Base-by-base conservation (phyloP, 805 yeast species). In the Saturnispora zaruensis region DNA sequence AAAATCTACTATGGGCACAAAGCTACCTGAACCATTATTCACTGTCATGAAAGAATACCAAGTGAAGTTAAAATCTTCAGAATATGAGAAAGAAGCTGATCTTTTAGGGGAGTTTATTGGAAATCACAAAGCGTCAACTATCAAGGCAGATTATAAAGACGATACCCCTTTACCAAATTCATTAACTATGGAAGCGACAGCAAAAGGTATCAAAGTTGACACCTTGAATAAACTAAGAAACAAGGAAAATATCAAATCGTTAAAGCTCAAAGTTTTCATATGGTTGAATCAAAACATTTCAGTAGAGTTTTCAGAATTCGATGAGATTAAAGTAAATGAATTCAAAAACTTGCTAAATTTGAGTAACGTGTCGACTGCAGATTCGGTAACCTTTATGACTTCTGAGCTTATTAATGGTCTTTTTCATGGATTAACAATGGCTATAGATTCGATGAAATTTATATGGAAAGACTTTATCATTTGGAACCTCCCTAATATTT, bases 211-310 rank as follows among this genome's bases (percentile, higher is more conserved):
- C 24, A 33, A 21, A 30, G n/a, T 4, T 18, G 26, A 21, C 18
- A 5, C 34, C 26, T 16, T 14, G 8, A 30, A 26, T 28, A 18
- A n/a, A 18, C 36, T 6, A 20, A 37, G 33, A 18, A 48, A 41
- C 7, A 52, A 46, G 32, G 54, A 53, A 5, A 51, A 43, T 41
- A 16, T 30, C 5, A 64, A 59, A 36, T 30, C 57, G 6, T 41
- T 63, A 7, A 55, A 57, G 41, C 40, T 65, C 38, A 62, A 60
- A 44, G 65, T 66, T 40, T 55, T 63, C 9, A 44, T 66, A 7
- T 66, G 69, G 69, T 48, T 66, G 16, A 58, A 61, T 14, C 63
- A 65, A 23, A 64, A 63, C 33, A 49, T 63, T 11, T 56, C 63
- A 3, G 50, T 64, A 24, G 55, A 51, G 11, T 64, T 56, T 54